These are phyloP conservation scores for Colletotrichum coccodes DNA, from an alignment of 2,329 filamentous ascomycete species.

Conservation along the genomic window DNA sequence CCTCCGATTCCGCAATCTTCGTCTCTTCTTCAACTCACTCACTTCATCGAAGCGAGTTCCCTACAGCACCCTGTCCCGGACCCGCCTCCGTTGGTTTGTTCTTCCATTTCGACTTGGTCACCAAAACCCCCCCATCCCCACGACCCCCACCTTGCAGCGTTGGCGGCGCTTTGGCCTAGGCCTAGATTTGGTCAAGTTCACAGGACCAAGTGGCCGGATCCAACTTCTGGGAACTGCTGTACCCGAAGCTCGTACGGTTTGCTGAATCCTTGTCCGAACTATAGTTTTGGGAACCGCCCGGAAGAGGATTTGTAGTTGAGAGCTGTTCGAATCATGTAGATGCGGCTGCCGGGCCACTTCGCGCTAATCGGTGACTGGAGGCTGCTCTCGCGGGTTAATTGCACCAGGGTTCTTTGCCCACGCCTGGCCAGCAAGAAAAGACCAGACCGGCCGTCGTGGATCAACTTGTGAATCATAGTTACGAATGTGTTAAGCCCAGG, in stretches of 20 bases:
- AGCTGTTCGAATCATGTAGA: too few species aligned
- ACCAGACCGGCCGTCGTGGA: too few species aligned
- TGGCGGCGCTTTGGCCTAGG: not conserved
- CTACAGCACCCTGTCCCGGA: not conserved
- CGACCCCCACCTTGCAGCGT: not conserved
- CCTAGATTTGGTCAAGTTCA: not conserved
- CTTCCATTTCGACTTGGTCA: not conserved
- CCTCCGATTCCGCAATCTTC: slow-evolving; percentile 17
- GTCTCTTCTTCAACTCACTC: not conserved
- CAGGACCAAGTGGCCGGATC: not conserved
- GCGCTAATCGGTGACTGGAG: too few species aligned
- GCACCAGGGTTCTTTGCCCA: too few species aligned
- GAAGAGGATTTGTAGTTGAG: too few species aligned
- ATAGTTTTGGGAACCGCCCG: too few species aligned
- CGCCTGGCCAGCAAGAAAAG: too few species aligned
- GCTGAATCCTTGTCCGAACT: too few species aligned
- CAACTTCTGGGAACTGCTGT: not conserved
- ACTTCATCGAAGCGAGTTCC: not conserved
- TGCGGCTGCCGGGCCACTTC: too few species aligned
- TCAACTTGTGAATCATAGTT: not conserved
- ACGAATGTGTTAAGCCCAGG: not conserved
- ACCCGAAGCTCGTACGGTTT: not conserved
- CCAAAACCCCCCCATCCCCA: too few species aligned
- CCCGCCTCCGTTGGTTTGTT: not conserved
- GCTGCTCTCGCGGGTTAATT: too few species aligned